phyloP scores from a whole-genome alignment of 257 asterid genomes.

The Anisodus tanguticus region DNA sequence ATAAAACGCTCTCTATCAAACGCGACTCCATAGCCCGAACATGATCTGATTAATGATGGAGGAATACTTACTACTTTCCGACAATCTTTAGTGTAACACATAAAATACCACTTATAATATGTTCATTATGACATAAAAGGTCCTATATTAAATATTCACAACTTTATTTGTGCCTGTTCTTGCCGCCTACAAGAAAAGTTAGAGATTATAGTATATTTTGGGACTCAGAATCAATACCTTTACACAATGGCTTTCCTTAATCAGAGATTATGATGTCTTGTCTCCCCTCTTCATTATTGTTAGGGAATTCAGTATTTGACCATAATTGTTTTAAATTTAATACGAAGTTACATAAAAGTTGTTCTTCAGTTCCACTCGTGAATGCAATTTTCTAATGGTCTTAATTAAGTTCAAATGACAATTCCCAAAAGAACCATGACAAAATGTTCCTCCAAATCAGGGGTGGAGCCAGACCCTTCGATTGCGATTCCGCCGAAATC shows the following conservation, averaged over 20 bases:
- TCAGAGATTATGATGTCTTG: constrained; percentile 15
- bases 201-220: neutral
- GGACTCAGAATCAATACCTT: neutral
- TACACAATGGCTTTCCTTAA: constrained; percentile 11
- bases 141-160: neutral
- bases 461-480: too few relatives aligned
- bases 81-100: too few relatives aligned
- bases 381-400: neutral
- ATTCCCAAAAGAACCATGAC: neutral
- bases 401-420: neutral
- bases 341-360: neutral
- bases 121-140: neutral
- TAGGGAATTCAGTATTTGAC: neutral
- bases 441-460: too few relatives aligned
- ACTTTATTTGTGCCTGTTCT: neutral
- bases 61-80: too few relatives aligned
- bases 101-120: neutral
- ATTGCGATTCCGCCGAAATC: too few relatives aligned
- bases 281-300: neutral
- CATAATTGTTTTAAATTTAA: neutral
- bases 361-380: neutral
- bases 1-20: too few relatives aligned
- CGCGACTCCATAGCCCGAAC: too few relatives aligned
- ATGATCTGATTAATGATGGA: too few relatives aligned
- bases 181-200: constrained; percentile 20